Base-by-base conservation (phyloP, 2,329 filamentous ascomycete genomes). In the Pseudopithomyces chartarum region DNA sequence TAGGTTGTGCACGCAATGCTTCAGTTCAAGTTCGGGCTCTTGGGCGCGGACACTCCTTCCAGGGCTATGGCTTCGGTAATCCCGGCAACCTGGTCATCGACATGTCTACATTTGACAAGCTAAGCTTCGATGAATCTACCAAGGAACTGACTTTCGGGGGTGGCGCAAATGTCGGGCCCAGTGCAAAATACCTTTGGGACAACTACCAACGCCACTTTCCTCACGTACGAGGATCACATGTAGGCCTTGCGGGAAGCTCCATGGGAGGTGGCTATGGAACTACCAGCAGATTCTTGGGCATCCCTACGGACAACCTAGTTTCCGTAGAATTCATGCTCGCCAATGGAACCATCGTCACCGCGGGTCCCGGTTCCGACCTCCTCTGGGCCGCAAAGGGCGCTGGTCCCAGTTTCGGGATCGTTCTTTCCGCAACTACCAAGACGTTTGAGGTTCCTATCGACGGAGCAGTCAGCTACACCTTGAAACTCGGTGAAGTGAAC, bases 241-340 rank as follows among this genome's bases (percentile, higher is more conserved):
- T 46, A 20, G 43, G 43, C 5, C 26, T 46, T n/a, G 43, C 26
- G 23, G 43, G 43, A 32, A 46, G 43, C 43, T 32, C 15, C 4
- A 46, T 46, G 43, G 43, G 43, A 17, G 43, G 43, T 15, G 43
- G 43, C 17, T 46, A 32, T 33, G 43, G 43, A 33, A 46, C 43
- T 6, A 46, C 43, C 12, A 46, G 43, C 43, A 33, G 43, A 11
- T 46, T 46, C 43, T 19, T 46, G 43, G 43, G 43, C 8, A 46
- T 46, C 6, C 43, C 43, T 23, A 33, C 43, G 7, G 43, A 46
- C 43, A 46, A 46, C 26, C 15, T 46, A 6, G 43, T 26, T 46
- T 46, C 43, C 26, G 26, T 46, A 15, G 43, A 46, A n/a, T 46
- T n/a, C 26, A 46, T 46, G 43, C 26, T 46, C 13, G 15, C 23